phyloP scores from a whole-genome alignment of 768 basidiomycete genomes.

The Pulveroboletus frians region DNA sequence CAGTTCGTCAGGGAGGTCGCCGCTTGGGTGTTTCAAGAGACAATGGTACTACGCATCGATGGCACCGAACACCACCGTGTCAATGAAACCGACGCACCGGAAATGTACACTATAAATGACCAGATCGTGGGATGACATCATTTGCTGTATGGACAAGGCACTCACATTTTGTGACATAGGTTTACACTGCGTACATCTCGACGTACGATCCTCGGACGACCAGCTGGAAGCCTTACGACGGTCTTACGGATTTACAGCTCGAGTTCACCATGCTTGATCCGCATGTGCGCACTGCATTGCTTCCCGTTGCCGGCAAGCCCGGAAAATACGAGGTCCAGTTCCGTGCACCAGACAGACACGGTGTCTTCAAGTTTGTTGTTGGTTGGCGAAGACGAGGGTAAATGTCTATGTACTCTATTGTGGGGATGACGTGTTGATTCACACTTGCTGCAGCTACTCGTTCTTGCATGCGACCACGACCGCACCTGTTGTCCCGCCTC shows the following conservation, averaged over 20 bases:
- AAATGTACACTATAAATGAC: conserved; percentile 83
- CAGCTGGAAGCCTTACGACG: conserved; percentile 69
- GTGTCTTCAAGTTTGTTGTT: conserved; percentile 96
- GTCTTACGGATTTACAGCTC: conserved; percentile 76
- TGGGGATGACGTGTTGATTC: background rate
- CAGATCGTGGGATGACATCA: conserved; percentile 50
- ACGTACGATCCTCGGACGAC: conserved; percentile 51
- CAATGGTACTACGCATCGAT: conserved; percentile 74
- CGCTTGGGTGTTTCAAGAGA: conserved; percentile 90
- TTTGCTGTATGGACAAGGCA: background rate
- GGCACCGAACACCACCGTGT: conserved; percentile 65
- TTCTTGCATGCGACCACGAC: conserved; percentile 67
- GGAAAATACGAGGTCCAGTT: conserved; percentile 80
- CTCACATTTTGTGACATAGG: conserved; percentile 38
- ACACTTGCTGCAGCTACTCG: conserved; percentile 49
- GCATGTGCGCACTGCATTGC: conserved; percentile 79
- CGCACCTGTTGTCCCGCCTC: conserved; percentile 85
- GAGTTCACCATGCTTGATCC: conserved; percentile 99
- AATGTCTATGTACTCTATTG: conserved; percentile 20
- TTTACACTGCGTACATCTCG: conserved; percentile 70
- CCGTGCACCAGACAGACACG: conserved; percentile 90
- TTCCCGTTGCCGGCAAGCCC: conserved; percentile 47
- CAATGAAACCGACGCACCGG: conserved; percentile 55
- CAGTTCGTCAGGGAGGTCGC: conserved; percentile 71
- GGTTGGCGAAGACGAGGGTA: conserved; percentile 88